phyloP scores from a whole-genome alignment of 345 rosid genomes.

The Citrus reticulata region DNA sequence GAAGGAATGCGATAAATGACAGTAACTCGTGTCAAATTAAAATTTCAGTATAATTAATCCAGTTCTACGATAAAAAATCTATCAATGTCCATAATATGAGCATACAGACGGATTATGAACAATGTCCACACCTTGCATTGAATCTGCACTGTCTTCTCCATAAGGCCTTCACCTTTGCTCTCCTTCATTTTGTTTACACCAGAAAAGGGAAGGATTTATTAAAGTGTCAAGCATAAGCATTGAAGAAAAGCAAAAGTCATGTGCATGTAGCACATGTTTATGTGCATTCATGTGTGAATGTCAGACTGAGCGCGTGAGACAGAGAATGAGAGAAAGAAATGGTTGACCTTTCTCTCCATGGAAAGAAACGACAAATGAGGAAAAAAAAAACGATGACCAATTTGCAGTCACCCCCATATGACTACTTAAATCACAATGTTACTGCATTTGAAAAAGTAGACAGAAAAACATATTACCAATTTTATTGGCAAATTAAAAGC shows the following conservation, averaged over 20 bases:
- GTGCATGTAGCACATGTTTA: background rate
- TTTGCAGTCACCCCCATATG: background rate
- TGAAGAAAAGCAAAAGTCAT: background rate
- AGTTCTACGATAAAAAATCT: background rate
- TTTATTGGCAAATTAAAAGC: constrained; percentile 20
- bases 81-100: background rate
- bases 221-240: background rate
- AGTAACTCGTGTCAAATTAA: background rate
- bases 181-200: constrained; percentile 6
- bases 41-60: background rate
- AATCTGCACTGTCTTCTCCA: constrained; percentile 7
- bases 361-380: background rate
- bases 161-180: constrained; percentile 3
- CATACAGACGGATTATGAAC: background rate
- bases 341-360: background rate
- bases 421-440: background rate
- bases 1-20: background rate
- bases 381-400: background rate
- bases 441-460: background rate
- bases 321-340: background rate
- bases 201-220: background rate
- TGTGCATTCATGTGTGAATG: background rate
- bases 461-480: constrained; percentile 1
- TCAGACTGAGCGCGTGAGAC: background rate
- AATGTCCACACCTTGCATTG: constrained; percentile 28